Base-by-base conservation (phyloP, 1,139 yeast species). In the Sugiyamaella neomexicana region DNA sequence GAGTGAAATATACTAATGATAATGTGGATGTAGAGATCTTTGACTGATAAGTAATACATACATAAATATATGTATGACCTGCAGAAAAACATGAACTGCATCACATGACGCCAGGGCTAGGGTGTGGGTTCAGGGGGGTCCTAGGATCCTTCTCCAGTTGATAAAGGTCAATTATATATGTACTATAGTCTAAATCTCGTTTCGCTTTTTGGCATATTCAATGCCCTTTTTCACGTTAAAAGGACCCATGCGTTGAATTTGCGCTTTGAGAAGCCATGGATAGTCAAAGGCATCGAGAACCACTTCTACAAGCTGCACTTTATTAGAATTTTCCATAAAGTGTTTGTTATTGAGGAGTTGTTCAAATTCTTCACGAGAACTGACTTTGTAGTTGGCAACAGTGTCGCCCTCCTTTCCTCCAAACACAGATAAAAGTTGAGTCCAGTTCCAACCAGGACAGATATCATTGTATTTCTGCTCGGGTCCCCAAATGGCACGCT, bases 401-500 rank as follows among this genome's bases (percentile, higher is more conserved):
- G 69, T 71, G 54, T 75, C 75, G 46, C 71, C 73, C 38, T 74
- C 71, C 7, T 70, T 68, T 60, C 86, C 91, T 29, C 97, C 96
- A 69, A 89, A 85, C 2, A 80, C 79, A 55, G 78, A 75, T 57
- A 87, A 75, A 46, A 89, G 69, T 54, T 79, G 71, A 2, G 84
- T 78, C 95, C 95, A 89, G 59, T 85, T 75, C 96, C 96, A 89
- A 56, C 73, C 67, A 41, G 86, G 84, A 66, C 85, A 82, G 57
- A 89, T 85, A 65, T 89, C 96, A 66, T 89, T 89, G 69, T 89
- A 90, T 1, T 79, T 72, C 65, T 89, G 82, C 13, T 81, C 77
- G 31, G 89, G 85, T 1, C 97, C 97, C 68, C 83, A 79, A 56
- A 89, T 86, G 32, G 85, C 80, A 63, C 97, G 81, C 72, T 90